Conservation (phyloP, 83 land plant species). For the Larix sibirica region DNA sequence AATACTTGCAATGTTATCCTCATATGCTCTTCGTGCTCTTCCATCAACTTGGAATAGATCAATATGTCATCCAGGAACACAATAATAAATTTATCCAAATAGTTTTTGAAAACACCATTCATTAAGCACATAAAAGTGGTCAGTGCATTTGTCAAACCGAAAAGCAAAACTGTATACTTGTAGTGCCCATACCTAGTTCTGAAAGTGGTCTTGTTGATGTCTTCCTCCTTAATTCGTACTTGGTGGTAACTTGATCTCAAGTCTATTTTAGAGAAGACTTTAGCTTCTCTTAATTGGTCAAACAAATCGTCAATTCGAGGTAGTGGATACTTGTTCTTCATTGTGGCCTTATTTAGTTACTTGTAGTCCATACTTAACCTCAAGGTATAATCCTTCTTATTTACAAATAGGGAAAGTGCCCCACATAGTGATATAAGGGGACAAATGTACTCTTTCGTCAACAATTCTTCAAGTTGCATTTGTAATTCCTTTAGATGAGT, state of each 20-base stretch:
- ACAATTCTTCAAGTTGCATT: not conserved
- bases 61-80: too few relatives aligned
- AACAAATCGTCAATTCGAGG: not conserved
- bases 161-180: too few relatives aligned
- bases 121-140: too few relatives aligned
- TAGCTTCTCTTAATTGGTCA: not conserved
- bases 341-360: not conserved
- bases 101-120: too few relatives aligned
- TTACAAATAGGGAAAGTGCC: not conserved
- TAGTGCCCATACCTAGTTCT: too few relatives aligned
- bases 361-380: not conserved
- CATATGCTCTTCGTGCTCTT: too few relatives aligned
- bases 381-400: not conserved
- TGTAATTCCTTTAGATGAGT: not conserved
- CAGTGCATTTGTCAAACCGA: too few relatives aligned
- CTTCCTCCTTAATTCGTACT: too few relatives aligned
- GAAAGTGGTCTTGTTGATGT: too few relatives aligned
- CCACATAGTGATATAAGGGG: not conserved
- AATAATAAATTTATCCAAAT: too few relatives aligned
- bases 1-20: too few relatives aligned
- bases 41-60: too few relatives aligned
- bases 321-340: not conserved
- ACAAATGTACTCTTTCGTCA: not conserved
- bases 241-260: not conserved
- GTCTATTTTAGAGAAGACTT: not conserved